Evolutionary conservation across 257 asterid genomes (phyloP), one percentile per base, ranked within the genome.

Genomic region (Solanum lignicaule): DNA sequence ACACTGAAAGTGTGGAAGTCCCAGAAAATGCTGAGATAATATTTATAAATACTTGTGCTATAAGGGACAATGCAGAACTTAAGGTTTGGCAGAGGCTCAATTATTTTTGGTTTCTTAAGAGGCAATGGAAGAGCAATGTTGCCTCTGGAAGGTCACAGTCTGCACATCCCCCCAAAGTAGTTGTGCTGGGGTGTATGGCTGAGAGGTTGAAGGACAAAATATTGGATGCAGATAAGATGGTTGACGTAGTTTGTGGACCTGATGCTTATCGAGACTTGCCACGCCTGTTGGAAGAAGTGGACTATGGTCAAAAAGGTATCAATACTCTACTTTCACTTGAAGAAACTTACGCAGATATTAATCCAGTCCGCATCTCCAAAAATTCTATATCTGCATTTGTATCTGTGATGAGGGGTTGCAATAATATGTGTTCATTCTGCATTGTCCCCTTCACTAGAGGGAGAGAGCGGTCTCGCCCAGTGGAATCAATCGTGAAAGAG

Each of bases 361-460:
- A 91, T 79, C 99, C 99, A 6, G 99, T 97, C 65, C 99, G 99
- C 46, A 94, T 97, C 41, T 90, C 99, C 25, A 97, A 97, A 92
- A 95, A 94, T 91, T 94, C 98, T 2, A 94, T 95, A 75, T 92
- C 95, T 89, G 99, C 99, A 21, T 97, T 97, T 89, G 99, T 97
- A 89, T 97, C 99, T 29, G 90, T 97, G 66, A 97, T 97, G 99
- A 94, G 99, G 93, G 99, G 99, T 52, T 97, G 99, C 94, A 97
- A 97, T 86, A 97, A 97, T 82, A 95, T 95, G 99, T 97, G 99
- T 91, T 95, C 99, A 20, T 97, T 97, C 89, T 97, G 99, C 93
- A 97, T 97, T 79, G 99, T 97, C 84, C 99, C 99, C 88, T 97
- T 97, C 93, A 97, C 99, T 36, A 94, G 99, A 90, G 99, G 99